Evolutionary conservation across 2,329 filamentous ascomycete species (phyloP).

Genomic region (Aspergillus sp.): DNA sequence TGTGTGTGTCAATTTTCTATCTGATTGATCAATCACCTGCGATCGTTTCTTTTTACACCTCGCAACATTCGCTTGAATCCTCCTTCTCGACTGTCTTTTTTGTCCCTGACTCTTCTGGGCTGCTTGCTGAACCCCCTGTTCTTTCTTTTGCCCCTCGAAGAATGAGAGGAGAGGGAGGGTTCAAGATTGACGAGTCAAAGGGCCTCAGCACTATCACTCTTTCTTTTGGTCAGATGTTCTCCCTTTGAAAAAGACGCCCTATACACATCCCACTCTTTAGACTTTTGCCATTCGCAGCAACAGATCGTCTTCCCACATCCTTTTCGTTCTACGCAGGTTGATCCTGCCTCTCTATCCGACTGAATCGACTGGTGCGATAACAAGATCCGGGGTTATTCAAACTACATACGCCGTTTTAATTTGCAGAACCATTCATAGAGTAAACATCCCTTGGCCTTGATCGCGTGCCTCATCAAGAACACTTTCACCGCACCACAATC

Average conservation of each 20-base stretch:
- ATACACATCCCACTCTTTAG: constrained; percentile 3
- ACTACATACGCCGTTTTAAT: constrained; percentile 18
- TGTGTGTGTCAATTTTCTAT: constrained; percentile 1
- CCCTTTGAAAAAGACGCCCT: not conserved
- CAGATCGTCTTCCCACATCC: not conserved
- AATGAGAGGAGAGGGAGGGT: constrained; percentile 4
- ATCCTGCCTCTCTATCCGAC: constrained; percentile 29
- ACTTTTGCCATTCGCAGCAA: not conserved
- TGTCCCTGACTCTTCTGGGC: not conserved
- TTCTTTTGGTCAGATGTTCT: not conserved
- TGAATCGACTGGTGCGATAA: constrained; percentile 16
- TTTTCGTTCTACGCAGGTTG: constrained; percentile 32
- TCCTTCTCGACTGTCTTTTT: constrained; percentile 8
- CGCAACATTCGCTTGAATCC: constrained; percentile 8
- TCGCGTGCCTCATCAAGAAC: not conserved
- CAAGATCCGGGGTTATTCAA: constrained; percentile 4
- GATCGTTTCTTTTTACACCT: not conserved
- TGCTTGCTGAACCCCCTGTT: not conserved
- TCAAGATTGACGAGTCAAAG: not conserved
- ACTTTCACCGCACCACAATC: not conserved
- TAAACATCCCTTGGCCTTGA: not conserved
- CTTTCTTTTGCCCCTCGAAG: not conserved
- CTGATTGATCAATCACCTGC: not conserved
- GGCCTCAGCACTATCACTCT: not conserved
- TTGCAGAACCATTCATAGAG: not conserved